phyloP scores from a whole-genome alignment of 306 rosid genomes.

The Crotalaria pallida region DNA sequence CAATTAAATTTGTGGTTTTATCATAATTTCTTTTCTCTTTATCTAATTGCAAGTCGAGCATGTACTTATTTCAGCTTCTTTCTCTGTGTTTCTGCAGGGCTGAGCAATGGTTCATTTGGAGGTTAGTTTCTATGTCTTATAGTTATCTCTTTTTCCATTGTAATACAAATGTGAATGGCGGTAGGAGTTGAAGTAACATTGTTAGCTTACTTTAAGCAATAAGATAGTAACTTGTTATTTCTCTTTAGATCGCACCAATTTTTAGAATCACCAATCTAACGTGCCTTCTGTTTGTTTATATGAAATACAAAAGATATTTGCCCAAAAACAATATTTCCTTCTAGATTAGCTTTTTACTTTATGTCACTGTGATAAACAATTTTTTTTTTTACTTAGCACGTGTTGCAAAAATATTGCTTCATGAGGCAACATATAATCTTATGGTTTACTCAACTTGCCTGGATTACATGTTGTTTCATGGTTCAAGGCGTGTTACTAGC shows the following conservation, averaged over 20 bases:
- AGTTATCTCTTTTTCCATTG: not conserved
- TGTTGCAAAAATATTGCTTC: not conserved
- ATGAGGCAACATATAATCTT: not conserved
- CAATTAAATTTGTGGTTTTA: not conserved
- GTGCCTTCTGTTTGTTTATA: not conserved
- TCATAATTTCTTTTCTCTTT: not conserved
- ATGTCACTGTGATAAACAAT: not conserved
- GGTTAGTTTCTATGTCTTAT: constrained; percentile 51
- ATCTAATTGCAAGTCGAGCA: not conserved
- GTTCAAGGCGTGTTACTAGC: not conserved
- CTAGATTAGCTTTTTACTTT: not conserved
- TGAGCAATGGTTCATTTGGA: constrained; percentile 79
- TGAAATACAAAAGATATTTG: not conserved
- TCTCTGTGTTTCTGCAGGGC: constrained; percentile 53
- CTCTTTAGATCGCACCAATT: not conserved
- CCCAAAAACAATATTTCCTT: not conserved
- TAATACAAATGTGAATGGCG: not conserved
- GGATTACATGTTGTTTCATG: not conserved
- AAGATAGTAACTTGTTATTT: not conserved
- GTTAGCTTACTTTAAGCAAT: not conserved
- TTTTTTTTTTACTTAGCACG: not conserved
- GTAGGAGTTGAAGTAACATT: not conserved
- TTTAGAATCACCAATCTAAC: not conserved
- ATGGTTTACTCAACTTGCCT: not conserved
- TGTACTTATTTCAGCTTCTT: constrained; percentile 27